phyloP scores from a whole-genome alignment of 2,329 filamentous ascomycete genomes.

The Clonostachys sp. region DNA sequence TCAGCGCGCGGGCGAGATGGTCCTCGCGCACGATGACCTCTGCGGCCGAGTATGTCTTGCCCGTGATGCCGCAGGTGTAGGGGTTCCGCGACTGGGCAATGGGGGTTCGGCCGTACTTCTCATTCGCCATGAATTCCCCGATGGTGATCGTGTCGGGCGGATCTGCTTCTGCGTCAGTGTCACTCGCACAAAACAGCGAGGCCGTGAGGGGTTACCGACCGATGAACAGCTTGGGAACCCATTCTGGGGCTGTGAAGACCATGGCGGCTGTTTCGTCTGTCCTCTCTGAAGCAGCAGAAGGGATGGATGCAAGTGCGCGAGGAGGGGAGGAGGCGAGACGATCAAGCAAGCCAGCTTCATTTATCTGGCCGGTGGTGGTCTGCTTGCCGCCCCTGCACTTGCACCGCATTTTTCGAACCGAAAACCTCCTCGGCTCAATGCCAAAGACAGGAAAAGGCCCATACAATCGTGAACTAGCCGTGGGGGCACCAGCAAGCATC shows the following conservation, averaged over 20 bases:
- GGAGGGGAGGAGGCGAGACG: no score
- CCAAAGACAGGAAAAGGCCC: no score
- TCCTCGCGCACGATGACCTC: constrained; percentile 65
- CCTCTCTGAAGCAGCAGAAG: no score
- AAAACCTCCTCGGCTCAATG: no score
- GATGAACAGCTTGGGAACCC: constrained; percentile 46
- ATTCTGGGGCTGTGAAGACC: constrained; percentile 58
- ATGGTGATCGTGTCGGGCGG: constrained; percentile 74
- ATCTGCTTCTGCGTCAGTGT: constrained; percentile 24
- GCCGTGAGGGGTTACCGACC: neutral
- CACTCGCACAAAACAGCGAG: no score
- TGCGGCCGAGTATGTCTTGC: constrained; percentile 57
- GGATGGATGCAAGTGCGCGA: no score
- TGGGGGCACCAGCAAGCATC: no score
- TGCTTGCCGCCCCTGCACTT: no score
- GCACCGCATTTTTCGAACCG: no score
- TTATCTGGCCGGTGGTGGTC: no score
- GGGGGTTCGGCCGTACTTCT: constrained; percentile 63
- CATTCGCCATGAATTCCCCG: constrained; percentile 72
- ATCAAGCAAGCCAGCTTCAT: no score
- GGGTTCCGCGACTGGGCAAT: constrained; percentile 61
- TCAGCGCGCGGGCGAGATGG: constrained; percentile 61
- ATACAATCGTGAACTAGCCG: no score
- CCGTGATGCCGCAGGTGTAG: constrained; percentile 73
- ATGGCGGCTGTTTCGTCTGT: constrained; percentile 21